These are phyloP conservation scores for Pichia eremophila DNA, from an alignment of 805 yeast genomes.

Conservation along the genomic window DNA sequence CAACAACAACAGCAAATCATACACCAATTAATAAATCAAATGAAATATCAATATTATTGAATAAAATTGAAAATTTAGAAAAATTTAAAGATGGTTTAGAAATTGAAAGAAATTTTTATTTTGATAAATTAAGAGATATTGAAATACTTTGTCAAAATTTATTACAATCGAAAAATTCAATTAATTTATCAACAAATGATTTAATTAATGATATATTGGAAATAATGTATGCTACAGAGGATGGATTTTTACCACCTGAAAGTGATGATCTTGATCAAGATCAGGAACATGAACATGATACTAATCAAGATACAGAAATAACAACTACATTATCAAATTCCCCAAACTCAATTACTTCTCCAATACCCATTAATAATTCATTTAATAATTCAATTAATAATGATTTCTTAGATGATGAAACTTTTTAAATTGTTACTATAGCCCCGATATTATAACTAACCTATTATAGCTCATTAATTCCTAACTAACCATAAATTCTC, in stretches of 20 bases:
- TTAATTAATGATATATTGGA: slow-evolving; percentile 57
- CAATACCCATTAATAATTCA: background rate
- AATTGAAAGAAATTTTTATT: slow-evolving; percentile 84
- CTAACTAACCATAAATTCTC: background rate
- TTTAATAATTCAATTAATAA: background rate
- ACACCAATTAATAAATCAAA: slow-evolving; percentile 14
- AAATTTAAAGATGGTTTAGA: slow-evolving; percentile 58
- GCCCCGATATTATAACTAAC: too few species aligned
- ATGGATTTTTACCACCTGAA: slow-evolving; percentile 65
- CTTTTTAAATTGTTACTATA: background rate
- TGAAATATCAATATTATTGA: slow-evolving; percentile 36
- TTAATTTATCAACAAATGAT: slow-evolving; percentile 26
- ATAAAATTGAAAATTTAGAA: slow-evolving; percentile 48
- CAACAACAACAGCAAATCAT: background rate
- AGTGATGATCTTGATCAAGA: slow-evolving; percentile 11
- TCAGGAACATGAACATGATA: background rate
- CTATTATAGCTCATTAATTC: too few species aligned
- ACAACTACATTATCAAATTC: background rate
- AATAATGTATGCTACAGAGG: slow-evolving; percentile 72
- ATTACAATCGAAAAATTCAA: slow-evolving; percentile 20
- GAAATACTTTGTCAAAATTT: slow-evolving; percentile 68
- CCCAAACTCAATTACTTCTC: background rate
- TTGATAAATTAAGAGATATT: slow-evolving; percentile 78
- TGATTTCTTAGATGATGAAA: slow-evolving; percentile 9
- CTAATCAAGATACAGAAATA: too few species aligned